Evolutionary conservation across 352 stramenopile species (phyloP), one percentile per base, ranked within the genome.

Genomic region (Pythium pyrilobum): DNA sequence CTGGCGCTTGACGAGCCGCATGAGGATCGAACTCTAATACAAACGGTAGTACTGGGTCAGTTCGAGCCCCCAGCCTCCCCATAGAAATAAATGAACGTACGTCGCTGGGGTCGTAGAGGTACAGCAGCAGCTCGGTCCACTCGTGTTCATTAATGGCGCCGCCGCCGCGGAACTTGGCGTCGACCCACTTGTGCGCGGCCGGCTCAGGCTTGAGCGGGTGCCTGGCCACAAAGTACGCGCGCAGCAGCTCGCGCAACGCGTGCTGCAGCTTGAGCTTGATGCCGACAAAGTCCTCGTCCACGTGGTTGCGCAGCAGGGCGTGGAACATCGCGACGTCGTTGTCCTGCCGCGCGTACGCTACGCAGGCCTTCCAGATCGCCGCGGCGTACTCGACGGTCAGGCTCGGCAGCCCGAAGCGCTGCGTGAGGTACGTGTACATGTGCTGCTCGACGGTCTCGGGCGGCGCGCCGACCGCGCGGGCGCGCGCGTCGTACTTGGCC

Each of bases 391-490:
- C 80, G 28, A 94, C 69, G 28, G 85, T 89, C 24, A 95, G 66
- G 24, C 67, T 49, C 0, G 78, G 73, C 15, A 95, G 63, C 1
- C 85, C 85, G 45, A 95, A 95, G n/a, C 81, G 75, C 52, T 91
- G 84, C 52, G 90, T 92, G 41, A 95, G 57, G 43, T 89, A 95
- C 44, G 85, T 86, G 69, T 95, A 95, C 71, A 95, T 71, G 56
- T 95, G 85, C 65, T 95, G 85, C 77, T 95, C 84, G 54, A 94
- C 81, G 5, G 84, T 95, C 43, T 95, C 85, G 4, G 76, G 70
- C 15, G 84, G 71, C 0, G 86, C 70, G 2, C 74, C 58, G 27
- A 64, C 56, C 5, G 67, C 67, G 5, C 52, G 59, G 9, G 54
- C 64, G n/a, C 75, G 76, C 0, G 57, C 62, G 43, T 95, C 81